A percentile compares a stretch with the other conserved stretches of the same genome.
These are phyloP conservation scores for Aspergillus calidoustus DNA, from an alignment of 2,329 filamentous ascomycete species.

Conservation along the genomic window DNA sequence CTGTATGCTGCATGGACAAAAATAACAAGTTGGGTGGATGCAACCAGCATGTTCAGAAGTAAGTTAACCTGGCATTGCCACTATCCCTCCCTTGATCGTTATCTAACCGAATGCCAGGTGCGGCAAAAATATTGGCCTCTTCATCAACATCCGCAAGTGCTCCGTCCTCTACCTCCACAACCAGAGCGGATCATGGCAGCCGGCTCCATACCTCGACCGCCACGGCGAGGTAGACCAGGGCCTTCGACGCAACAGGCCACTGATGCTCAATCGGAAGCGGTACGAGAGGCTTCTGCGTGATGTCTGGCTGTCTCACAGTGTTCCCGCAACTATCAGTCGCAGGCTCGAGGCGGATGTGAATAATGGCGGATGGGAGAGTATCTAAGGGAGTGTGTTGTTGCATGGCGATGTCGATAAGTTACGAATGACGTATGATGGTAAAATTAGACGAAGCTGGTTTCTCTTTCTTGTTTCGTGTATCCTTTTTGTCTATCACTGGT, in stretches of 20 bases:
- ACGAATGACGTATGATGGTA: not conserved
- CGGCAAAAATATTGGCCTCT: conserved; percentile 86
- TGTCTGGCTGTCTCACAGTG: conserved; percentile 82
- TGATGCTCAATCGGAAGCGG: conserved; percentile 90
- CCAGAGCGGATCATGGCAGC: conserved; percentile 78
- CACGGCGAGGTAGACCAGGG: conserved; percentile 96
- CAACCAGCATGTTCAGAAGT: conserved; percentile 88
- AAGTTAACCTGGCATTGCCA: conserved; percentile 41
- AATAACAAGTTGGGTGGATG: conserved; percentile 77
- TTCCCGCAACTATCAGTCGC: conserved; percentile 86
- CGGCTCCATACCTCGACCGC: conserved; percentile 91
- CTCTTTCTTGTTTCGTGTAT: not conserved
- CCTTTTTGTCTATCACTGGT: not conserved
- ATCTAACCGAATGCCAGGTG: conserved; percentile 62
- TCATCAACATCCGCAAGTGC: conserved; percentile 96
- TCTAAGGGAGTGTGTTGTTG: conserved; percentile 31
- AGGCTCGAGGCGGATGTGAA: conserved; percentile 95
- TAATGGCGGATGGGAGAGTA: conserved; percentile 92
- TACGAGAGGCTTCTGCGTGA: conserved; percentile 88
- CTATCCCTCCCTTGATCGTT: not conserved
- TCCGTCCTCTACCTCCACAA: conserved; percentile 86
- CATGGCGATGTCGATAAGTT: not conserved
- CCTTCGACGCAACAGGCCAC: conserved; percentile 80
- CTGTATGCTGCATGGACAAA: conserved; percentile 78
- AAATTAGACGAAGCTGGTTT: not conserved